Evolutionary conservation across 2,329 filamentous ascomycete species (phyloP), one percentile per base, ranked within the genome.

Genomic region (Sporothrix brasiliensis): DNA sequence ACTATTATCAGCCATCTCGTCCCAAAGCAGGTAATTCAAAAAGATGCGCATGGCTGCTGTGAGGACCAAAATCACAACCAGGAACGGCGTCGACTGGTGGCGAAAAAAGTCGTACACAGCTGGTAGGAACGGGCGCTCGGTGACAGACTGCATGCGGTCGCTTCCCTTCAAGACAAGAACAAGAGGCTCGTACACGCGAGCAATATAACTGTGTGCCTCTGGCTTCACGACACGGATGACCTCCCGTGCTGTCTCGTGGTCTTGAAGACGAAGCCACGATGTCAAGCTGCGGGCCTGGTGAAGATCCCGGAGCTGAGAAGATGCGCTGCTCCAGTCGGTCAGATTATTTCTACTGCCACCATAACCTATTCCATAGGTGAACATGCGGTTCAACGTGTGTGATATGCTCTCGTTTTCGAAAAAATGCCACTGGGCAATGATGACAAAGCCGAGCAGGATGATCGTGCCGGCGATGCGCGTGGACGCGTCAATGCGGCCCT

Each of bases 371-470:
- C 70, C 56, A 9, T n/a, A 41, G 11, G 39, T 14, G 4, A 70
- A 74, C 30, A 81, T 73, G 7, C 80, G 79, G 11, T 77, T 74
- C 21, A 81, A 44, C 44, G 79, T 77, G 67, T 78, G 78, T 27
- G 79, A 70, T 24, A 85, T 74, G 63, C 83, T 84, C 68, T 85
- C 84, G 63, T 85, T 85, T 60, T 90, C 89, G 73, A 91, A 91
- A 74, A 93, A 93, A 76, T 94, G 92, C 84, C 89, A 92, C 74
- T 94, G 92, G 0, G 92, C 87, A 56, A 90, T 87, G 19, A 93
- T 77, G 7, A 94, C 86, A 73, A 93, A 92, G 1, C 88, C 88
- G 27, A 92, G 81, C 78, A 92, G 89, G 41, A 93, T 88, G 14
- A 90, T 84, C 0, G 91, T 91, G 0, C 92, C 91, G 2, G 91